Conservation (phyloP, 2,329 filamentous ascomycete genomes). For the Pyrenochaeta sp. region DNA sequence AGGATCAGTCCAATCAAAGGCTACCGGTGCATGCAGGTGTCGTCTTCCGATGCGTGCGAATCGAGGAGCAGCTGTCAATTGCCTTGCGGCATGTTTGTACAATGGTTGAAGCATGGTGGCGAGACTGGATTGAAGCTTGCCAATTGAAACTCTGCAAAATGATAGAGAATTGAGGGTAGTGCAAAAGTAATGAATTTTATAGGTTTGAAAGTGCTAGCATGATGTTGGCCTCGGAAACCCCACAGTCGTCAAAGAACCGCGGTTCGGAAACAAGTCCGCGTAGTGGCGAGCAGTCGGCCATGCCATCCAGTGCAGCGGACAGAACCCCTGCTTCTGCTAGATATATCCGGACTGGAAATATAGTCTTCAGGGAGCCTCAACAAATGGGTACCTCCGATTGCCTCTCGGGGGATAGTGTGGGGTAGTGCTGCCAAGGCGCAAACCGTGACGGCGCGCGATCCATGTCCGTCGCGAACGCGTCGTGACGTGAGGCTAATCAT, state of each 20-base stretch:
- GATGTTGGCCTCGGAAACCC: conserved; percentile 31
- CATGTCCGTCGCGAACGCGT: conserved; percentile 25
- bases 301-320: conserved; percentile 3
- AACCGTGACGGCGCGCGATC: conserved; percentile 38
- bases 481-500: conserved; percentile 35
- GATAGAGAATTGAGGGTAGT: neutral
- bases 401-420: conserved; percentile 8
- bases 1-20: conserved; percentile 93
- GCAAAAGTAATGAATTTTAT: too few species aligned
- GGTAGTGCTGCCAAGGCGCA: conserved; percentile 30
- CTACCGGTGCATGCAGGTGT: conserved; percentile 51
- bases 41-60: conserved; percentile 45
- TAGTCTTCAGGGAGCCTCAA: conserved; percentile 8
- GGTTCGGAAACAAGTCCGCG: conserved; percentile 32
- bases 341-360: neutral
- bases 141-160: too few species aligned
- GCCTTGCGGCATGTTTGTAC: conserved; percentile 49
- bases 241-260: conserved; percentile 28
- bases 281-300: conserved; percentile 24
- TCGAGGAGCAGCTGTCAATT: conserved; percentile 41
- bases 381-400: neutral
- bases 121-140: neutral
- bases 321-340: neutral
- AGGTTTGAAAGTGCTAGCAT: conserved; percentile 17
- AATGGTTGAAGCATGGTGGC: conserved; percentile 55